These are phyloP conservation scores for Aristolochia californica DNA, from an alignment of 164 flowering plant genomes.

Conservation along the genomic window DNA sequence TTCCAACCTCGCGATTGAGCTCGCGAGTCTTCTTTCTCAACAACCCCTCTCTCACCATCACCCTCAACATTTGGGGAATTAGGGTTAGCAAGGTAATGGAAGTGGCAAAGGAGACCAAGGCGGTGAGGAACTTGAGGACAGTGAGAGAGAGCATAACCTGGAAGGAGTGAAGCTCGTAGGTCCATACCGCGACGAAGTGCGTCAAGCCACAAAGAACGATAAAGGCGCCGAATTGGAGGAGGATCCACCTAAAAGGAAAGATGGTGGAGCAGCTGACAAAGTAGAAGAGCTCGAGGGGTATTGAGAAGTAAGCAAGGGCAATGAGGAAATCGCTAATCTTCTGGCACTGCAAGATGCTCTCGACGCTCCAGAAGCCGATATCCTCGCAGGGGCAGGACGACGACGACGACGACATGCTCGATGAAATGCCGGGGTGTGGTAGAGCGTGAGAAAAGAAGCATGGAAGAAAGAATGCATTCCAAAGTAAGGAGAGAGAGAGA, in stretches of 20 bases:
- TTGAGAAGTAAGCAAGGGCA: constrained; percentile 22
- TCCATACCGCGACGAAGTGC: constrained; percentile 11
- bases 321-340: constrained; percentile 20
- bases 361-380: constrained; percentile 8
- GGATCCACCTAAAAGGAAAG: constrained; percentile 18
- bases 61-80: constrained; percentile 9
- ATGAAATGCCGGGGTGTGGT: not conserved
- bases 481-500: not conserved
- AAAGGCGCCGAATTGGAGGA: constrained; percentile 15
- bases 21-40: constrained; percentile 14
- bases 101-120: constrained; percentile 15
- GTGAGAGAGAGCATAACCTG: constrained; percentile 10
- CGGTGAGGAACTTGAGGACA: constrained; percentile 15
- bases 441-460: not conserved
- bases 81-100: constrained; percentile 12
- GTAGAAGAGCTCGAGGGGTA: constrained; percentile 22
- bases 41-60: constrained; percentile 15
- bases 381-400: constrained; percentile 12
- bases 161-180: constrained; percentile 12
- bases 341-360: constrained; percentile 15
- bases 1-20: constrained; percentile 11
- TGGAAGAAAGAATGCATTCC: not conserved
- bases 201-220: constrained; percentile 18
- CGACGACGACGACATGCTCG: constrained; percentile 5
- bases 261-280: constrained; percentile 19